Base-by-base conservation (phyloP, 1,139 yeast genomes). In the Yamadazyma epiphylla region DNA sequence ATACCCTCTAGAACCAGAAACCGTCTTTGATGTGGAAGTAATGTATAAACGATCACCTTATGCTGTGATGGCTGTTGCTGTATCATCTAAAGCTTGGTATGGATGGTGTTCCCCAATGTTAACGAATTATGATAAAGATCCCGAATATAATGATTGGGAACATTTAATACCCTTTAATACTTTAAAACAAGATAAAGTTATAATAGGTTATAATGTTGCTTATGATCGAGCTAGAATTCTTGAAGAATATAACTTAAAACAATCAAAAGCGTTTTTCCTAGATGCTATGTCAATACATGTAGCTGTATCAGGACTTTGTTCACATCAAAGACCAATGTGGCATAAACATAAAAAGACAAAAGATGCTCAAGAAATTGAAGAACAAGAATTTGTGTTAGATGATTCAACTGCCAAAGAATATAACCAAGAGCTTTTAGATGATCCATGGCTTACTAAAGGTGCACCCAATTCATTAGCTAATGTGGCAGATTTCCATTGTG, bases 221-320 rank as follows among this genome's bases (percentile, higher is more conserved):
- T 94, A 80, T 51, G 99, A 94, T 55, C 69, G 99, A 28, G 94
- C 95, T 4, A 67, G 95, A 25, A 75, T 89, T 2, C 48, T 66
- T 23, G 97, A 94, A 34, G 98, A 94, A 53, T 94, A 94, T 57
- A 69, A 73, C 45, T 52, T 91, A 22, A 56, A 64, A 23, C 74
- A 69, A 29, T 68, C 94, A 0, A 77, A 80, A 45, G 84, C 85
- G 2, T 88, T 87, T 54, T 94, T 66, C 48, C 44, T 94, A 34
- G 99, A 94, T 54, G 91, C 95, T 1, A 84, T 91, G 91, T 81
- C 97, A 1, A 62, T 94, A 15, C 98, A 94, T 58, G 80, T 89
- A 22, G 94, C 97, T 0, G 78, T 80, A 1, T 80, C 85, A 30
- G 99, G 99, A 0, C 82, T 94, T 72, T 86, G 96, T 51, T 85